These are phyloP conservation scores for Nitzschia sp. DNA, from an alignment of 108 stramenopile species.

Conservation along the genomic window DNA sequence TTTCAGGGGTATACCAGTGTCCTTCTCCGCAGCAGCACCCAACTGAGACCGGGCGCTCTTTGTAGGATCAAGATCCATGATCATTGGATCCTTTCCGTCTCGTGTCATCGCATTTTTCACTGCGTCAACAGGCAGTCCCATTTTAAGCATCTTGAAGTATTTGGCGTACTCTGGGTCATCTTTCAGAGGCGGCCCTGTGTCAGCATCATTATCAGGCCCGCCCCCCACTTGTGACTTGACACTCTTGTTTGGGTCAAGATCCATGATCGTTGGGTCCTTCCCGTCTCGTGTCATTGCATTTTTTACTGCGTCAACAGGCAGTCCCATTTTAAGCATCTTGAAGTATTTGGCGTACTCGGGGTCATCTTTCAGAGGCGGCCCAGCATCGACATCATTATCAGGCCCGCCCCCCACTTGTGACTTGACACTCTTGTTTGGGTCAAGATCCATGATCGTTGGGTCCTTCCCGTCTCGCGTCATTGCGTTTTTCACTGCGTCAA, in stretches of 20 bases:
- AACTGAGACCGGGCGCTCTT: slow-evolving; percentile 52
- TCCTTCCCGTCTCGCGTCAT: slow-evolving; percentile 72
- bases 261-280: slow-evolving; percentile 69
- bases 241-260: slow-evolving; percentile 65
- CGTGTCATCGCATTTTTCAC: slow-evolving; percentile 63
- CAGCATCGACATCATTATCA: slow-evolving; percentile 51
- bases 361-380: slow-evolving; percentile 65
- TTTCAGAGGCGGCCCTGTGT: slow-evolving; percentile 56
- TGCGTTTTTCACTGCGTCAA: slow-evolving; percentile 72
- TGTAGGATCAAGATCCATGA: slow-evolving; percentile 64
- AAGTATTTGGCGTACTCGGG: slow-evolving; percentile 72
- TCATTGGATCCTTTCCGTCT: slow-evolving; percentile 61
- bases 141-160: slow-evolving; percentile 68
- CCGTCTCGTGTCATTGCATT: slow-evolving; percentile 70
- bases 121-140: slow-evolving; percentile 58
- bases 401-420: slow-evolving; percentile 48
- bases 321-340: slow-evolving; percentile 73
- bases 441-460: slow-evolving; percentile 72
- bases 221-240: slow-evolving; percentile 43
- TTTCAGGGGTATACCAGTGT: slow-evolving; percentile 56
- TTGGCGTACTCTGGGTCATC: slow-evolving; percentile 70
- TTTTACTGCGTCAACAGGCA: slow-evolving; percentile 69
- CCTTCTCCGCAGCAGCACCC: slow-evolving; percentile 29
- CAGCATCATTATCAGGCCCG: slow-evolving; percentile 27
- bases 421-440: slow-evolving; percentile 59